phyloP scores from a whole-genome alignment of 371 early-diverging fungal species.

The Nematocida homosporus region DNA sequence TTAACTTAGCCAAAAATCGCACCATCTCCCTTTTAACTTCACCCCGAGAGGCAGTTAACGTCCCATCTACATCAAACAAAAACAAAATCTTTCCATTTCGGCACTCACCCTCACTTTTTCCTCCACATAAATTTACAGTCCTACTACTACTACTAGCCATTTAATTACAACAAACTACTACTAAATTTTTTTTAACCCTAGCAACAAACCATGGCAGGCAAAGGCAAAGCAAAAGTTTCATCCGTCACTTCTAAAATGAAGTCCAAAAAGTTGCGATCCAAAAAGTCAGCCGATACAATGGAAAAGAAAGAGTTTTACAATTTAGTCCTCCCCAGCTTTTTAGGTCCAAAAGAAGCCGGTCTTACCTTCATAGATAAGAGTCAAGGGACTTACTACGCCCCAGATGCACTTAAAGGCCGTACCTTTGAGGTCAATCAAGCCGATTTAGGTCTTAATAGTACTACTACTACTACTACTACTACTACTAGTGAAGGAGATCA shows the following conservation, averaged over 20 bases:
- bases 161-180: neutral
- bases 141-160: neutral
- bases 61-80: slow-evolving; percentile 98
- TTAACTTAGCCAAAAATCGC: slow-evolving; percentile 74
- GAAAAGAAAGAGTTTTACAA: slow-evolving; percentile 65
- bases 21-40: slow-evolving; percentile 74
- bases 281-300: slow-evolving; percentile 58
- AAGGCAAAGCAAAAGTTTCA: slow-evolving; percentile 50
- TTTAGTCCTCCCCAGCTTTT: slow-evolving; percentile 47
- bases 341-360: slow-evolving; percentile 55
- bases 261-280: slow-evolving; percentile 59
- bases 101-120: too few relatives aligned
- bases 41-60: slow-evolving; percentile 78
- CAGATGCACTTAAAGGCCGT: slow-evolving; percentile 76
- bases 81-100: slow-evolving; percentile 68
- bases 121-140: slow-evolving; percentile 19
- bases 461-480: too few relatives aligned
- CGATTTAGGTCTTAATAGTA: slow-evolving; percentile 80
- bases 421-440: slow-evolving; percentile 92
- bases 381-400: slow-evolving; percentile 55
- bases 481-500: slow-evolving; percentile 76
- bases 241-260: slow-evolving; percentile 44
- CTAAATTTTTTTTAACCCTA: slow-evolving; percentile 30
- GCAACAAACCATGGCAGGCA: slow-evolving; percentile 43
- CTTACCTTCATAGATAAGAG: slow-evolving; percentile 59